These are phyloP conservation scores for Beauveria scarabaeidicola DNA, from an alignment of 2,329 filamentous ascomycete genomes.

Conservation along the genomic window DNA sequence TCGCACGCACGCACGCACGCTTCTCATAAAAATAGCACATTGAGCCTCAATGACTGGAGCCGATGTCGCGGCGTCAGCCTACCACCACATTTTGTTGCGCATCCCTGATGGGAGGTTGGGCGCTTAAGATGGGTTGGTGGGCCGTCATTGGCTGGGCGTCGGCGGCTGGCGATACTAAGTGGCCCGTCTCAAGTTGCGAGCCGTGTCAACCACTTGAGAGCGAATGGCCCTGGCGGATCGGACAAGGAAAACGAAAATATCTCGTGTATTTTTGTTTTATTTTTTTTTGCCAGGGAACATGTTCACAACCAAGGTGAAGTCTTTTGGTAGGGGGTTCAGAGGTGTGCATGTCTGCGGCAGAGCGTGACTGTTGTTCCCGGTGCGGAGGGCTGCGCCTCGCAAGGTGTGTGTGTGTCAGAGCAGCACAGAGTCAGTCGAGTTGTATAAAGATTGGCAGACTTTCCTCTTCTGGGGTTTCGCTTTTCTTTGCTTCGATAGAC, in stretches of 20 bases:
- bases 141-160: conserved; percentile 17
- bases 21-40: neutral
- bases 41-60: neutral
- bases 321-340: neutral
- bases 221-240: neutral
- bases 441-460: conserved; percentile 2
- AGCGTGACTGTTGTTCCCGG: neutral
- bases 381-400: neutral
- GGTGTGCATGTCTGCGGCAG: neutral
- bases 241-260: neutral
- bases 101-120: neutral
- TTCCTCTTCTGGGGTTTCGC: neutral
- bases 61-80: neutral
- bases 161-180: conserved; percentile 18
- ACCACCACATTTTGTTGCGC: neutral
- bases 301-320: too few relatives aligned
- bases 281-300: neutral
- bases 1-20: neutral
- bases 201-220: neutral
- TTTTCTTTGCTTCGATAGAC: neutral
- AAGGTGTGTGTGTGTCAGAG: neutral
- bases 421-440: neutral
- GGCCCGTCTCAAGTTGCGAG: conserved; percentile 14
- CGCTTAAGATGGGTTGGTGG: conserved; percentile 3
- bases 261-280: neutral